phyloP scores from a whole-genome alignment of 2,329 filamentous ascomycete genomes.

The Plenodomus lindquistii region DNA sequence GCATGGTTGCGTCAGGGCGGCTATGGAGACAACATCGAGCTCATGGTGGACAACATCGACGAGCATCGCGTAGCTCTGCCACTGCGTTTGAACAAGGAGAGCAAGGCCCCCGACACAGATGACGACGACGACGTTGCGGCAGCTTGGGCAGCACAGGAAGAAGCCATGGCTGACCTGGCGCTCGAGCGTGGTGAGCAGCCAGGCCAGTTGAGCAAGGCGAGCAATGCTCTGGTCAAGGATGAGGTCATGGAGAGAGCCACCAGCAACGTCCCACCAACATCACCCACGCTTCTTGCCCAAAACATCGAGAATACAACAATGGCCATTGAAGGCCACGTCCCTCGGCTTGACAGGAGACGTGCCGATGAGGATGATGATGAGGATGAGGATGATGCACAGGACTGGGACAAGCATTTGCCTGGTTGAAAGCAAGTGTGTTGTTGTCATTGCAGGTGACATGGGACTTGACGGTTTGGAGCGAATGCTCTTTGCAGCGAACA shows the following conservation, averaged over 20 bases:
- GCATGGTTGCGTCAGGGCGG: slow-evolving; percentile 76
- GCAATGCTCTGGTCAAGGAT: slow-evolving; percentile 36
- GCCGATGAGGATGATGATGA: slow-evolving; percentile 23
- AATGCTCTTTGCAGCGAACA: not conserved
- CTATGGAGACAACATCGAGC: slow-evolving; percentile 42
- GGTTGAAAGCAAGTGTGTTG: slow-evolving; percentile 22
- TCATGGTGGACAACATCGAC: slow-evolving; percentile 44
- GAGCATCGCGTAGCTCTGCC: slow-evolving; percentile 34
- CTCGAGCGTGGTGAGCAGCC: slow-evolving; percentile 51
- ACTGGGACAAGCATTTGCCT: slow-evolving; percentile 42
- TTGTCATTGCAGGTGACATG: not conserved
- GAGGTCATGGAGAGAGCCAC: slow-evolving; percentile 35
- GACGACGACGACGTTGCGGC: slow-evolving; percentile 39
- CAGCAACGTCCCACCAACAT: slow-evolving; percentile 24
- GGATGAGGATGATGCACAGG: slow-evolving; percentile 30
- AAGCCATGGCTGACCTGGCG: slow-evolving; percentile 46
- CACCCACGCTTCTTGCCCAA: slow-evolving; percentile 28
- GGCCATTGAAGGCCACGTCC: slow-evolving; percentile 46
- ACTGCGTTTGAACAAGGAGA: slow-evolving; percentile 30
- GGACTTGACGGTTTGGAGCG: not conserved
- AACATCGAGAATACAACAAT: slow-evolving; percentile 28
- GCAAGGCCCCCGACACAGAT: slow-evolving; percentile 7
- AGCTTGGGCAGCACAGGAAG: slow-evolving; percentile 40
- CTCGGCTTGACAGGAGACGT: slow-evolving; percentile 23
- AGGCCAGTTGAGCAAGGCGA: slow-evolving; percentile 33